These are phyloP conservation scores for Escovopsis weberi DNA, from an alignment of 2,329 filamentous ascomycete species.

Conservation along the genomic window DNA sequence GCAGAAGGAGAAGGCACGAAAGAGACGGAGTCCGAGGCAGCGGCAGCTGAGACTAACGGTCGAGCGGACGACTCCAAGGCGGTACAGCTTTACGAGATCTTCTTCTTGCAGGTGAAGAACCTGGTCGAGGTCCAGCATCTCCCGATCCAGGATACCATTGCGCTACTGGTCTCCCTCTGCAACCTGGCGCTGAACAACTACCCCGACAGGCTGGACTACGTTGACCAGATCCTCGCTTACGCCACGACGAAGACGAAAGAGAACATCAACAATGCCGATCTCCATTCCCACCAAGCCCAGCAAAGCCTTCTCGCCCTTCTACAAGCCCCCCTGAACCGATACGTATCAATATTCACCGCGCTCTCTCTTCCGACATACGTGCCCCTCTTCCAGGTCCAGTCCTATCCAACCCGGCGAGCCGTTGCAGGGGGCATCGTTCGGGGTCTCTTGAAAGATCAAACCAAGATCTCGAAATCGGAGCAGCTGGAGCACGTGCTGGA, in stretches of 20 bases:
- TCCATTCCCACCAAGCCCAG: conserved; percentile 78
- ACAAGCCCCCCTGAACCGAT: conserved; percentile 79
- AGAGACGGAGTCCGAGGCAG: conserved; percentile 24
- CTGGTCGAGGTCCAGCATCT: conserved; percentile 83
- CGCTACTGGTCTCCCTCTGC: conserved; percentile 79
- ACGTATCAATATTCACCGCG: conserved; percentile 91
- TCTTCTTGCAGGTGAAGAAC: conserved; percentile 90
- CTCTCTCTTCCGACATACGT: conserved; percentile 85
- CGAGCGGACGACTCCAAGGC: conserved; percentile 34
- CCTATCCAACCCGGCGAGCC: conserved; percentile 79
- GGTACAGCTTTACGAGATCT: conserved; percentile 89
- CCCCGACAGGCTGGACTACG: conserved; percentile 80
- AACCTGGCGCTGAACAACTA: conserved; percentile 96
- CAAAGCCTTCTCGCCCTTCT: conserved; percentile 79
- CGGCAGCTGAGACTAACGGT: conserved; percentile 34
- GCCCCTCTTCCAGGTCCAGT: conserved; percentile 77
- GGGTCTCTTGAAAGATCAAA: conserved; percentile 70
- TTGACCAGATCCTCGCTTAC: conserved; percentile 85
- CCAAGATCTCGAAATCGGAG: conserved; percentile 58
- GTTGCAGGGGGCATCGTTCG: conserved; percentile 81
- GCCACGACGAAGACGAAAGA: conserved; percentile 76
- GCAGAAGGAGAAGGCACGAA: conserved; percentile 20
- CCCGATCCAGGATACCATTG: conserved; percentile 88
- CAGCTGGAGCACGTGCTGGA: conserved; percentile 83
- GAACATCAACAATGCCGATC: conserved; percentile 85